Evolutionary conservation across 768 basidiomycete genomes (phyloP).

Genomic region (Lactifluus hygrophoroides): DNA sequence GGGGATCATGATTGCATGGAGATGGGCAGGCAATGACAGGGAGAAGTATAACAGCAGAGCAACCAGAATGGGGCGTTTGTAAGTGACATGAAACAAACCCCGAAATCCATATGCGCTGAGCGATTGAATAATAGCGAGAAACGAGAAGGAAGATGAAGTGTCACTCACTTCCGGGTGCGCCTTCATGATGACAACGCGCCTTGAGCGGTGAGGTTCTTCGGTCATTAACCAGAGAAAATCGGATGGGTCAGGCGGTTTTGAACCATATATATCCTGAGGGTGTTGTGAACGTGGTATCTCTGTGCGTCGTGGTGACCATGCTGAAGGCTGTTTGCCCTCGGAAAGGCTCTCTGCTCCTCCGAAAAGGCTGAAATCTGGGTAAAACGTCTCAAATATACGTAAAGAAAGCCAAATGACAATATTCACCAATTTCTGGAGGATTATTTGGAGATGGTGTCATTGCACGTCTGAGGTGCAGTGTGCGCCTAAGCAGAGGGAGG

Average conservation of each 20-base stretch:
- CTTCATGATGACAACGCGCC: conserved; percentile 85
- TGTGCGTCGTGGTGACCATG: conserved; percentile 40
- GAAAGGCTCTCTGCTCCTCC: conserved; percentile 75
- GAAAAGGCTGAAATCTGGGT: conserved; percentile 64
- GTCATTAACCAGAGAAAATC: conserved; percentile 98
- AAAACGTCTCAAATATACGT: neutral
- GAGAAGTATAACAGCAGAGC: neutral
- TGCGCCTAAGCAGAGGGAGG: neutral
- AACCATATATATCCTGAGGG: conserved; percentile 35
- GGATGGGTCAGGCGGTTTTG: conserved; percentile 61
- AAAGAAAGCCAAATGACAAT: neutral
- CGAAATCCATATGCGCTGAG: neutral
- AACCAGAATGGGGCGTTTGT: neutral
- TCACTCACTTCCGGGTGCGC: conserved; percentile 78
- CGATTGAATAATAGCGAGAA: neutral
- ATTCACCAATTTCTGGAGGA: conserved; percentile 16
- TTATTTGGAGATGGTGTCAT: conserved; percentile 20
- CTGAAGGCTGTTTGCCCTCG: conserved; percentile 38
- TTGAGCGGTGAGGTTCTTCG: conserved; percentile 90
- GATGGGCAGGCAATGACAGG: neutral
- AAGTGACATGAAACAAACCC: neutral
- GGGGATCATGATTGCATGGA: neutral
- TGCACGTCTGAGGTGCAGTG: neutral
- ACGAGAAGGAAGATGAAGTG: neutral
- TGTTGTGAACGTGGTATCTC: conserved; percentile 37